A percentile compares a stretch with the other conserved stretches of the same genome.
phyloP scores from a whole-genome alignment of 1,139 yeast genomes.

The Candida pseudoviswanathii region DNA sequence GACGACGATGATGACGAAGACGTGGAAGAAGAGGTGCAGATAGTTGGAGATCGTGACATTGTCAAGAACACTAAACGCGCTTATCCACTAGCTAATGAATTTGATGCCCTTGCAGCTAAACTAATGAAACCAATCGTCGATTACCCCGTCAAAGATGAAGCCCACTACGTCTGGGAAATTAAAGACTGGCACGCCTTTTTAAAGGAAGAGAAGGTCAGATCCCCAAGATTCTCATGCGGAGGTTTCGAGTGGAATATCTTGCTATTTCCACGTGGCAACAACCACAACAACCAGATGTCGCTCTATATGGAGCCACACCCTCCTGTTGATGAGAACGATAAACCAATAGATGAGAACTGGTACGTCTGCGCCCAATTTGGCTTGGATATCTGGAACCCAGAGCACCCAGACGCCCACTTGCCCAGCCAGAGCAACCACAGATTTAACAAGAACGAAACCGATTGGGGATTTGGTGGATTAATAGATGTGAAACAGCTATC shows the following conservation, averaged over 20 bases:
- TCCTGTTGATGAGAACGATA: slow-evolving; percentile 28
- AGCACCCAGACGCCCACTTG: slow-evolving; percentile 60
- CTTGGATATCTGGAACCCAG: slow-evolving; percentile 82
- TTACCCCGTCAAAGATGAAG: slow-evolving; percentile 42
- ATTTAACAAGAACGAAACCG: slow-evolving; percentile 73
- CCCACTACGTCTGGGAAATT: slow-evolving; percentile 73
- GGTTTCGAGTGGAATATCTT: slow-evolving; percentile 74
- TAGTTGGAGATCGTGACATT: slow-evolving; percentile 4
- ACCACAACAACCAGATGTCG: slow-evolving; percentile 51
- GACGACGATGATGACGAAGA: slow-evolving; percentile 10
- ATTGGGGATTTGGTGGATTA: slow-evolving; percentile 94
- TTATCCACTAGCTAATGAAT: slow-evolving; percentile 35
- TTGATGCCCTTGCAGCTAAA: slow-evolving; percentile 27
- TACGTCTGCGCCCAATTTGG: slow-evolving; percentile 90
- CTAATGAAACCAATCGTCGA: slow-evolving; percentile 48
- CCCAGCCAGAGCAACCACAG: slow-evolving; percentile 79
- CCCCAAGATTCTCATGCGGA: slow-evolving; percentile 61
- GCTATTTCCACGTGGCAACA: slow-evolving; percentile 76
- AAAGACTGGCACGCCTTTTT: slow-evolving; percentile 57
- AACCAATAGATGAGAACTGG: slow-evolving; percentile 56
- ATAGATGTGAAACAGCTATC: slow-evolving; percentile 57
- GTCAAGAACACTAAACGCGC: slow-evolving; percentile 1
- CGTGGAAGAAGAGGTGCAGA: slow-evolving; percentile 7
- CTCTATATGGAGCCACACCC: slow-evolving; percentile 68
- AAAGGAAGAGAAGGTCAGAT: slow-evolving; percentile 52